These are phyloP conservation scores for Paramecium sexaurelia DNA, from an alignment of 73 alveolate species.

Conservation along the genomic window DNA sequence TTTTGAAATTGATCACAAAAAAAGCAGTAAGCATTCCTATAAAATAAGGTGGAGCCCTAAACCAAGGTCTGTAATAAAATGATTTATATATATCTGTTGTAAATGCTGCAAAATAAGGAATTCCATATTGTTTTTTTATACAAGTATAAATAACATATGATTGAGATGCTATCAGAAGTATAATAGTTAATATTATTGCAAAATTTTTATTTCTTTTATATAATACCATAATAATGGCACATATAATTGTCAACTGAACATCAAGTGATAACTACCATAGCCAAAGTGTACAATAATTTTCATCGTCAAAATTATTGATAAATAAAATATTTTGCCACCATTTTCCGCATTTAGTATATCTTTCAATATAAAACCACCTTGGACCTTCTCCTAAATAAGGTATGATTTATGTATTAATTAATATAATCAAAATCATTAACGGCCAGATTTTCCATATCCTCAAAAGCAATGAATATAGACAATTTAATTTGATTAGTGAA, in stretches of 20 bases:
- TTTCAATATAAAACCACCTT: conserved; percentile 50
- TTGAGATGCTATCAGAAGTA: neutral
- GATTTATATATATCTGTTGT: neutral
- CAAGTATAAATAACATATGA: neutral
- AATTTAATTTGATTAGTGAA: neutral
- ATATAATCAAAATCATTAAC: neutral
- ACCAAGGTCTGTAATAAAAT: conserved; percentile 30
- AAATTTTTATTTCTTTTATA: neutral
- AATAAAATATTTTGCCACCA: conserved; percentile 46
- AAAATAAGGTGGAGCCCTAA: conserved; percentile 46
- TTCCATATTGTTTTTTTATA: neutral
- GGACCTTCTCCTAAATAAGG: conserved; percentile 33
- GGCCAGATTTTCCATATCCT: conserved; percentile 16
- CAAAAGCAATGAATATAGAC: neutral
- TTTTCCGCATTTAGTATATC: neutral
- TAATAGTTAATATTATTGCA: neutral
- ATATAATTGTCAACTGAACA: neutral
- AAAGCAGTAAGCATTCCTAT: conserved; percentile 37
- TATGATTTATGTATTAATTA: neutral
- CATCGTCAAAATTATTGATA: conserved; percentile 37
- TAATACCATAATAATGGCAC: neutral
- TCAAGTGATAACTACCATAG: conserved; percentile 34
- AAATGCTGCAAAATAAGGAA: conserved; percentile 21
- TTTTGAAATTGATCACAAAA: neutral
- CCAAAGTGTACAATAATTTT: conserved; percentile 26